phyloP scores from a whole-genome alignment of 176 grass and related monocot species.

The Guadua angustifolia region DNA sequence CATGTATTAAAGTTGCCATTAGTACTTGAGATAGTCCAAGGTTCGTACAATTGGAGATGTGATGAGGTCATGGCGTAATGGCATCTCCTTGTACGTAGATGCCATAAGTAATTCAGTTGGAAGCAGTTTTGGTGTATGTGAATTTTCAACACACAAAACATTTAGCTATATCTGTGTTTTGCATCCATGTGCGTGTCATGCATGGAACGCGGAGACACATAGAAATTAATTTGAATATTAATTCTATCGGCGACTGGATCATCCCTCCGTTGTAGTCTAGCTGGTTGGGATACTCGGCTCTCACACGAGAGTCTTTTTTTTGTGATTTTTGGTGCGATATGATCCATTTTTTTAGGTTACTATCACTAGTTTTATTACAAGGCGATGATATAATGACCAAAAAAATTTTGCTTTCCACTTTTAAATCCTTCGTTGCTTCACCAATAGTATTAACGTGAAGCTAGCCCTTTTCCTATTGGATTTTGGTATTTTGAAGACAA shows the following conservation, averaged over 20 bases:
- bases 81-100: background rate
- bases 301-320: slow-evolving; percentile 65
- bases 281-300: slow-evolving; percentile 87
- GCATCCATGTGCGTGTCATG: background rate
- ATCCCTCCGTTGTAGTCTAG: slow-evolving; percentile 58
- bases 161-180: background rate
- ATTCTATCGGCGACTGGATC: background rate
- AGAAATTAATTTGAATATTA: background rate
- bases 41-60: background rate
- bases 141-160: slow-evolving; percentile 18
- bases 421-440: background rate
- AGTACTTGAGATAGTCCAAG: background rate
- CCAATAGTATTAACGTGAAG: background rate
- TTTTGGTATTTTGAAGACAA: too few relatives aligned
- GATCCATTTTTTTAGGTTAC: background rate
- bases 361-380: background rate
- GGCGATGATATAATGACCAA: background rate
- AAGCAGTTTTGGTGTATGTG: slow-evolving; percentile 29
- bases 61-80: background rate
- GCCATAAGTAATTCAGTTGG: background rate
- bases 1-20: background rate
- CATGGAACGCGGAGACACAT: background rate
- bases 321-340: background rate
- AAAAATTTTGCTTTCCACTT: background rate
- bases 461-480: background rate